phyloP scores from a whole-genome alignment of 73 alveolate genomes.

The Urostyla sp. region DNA sequence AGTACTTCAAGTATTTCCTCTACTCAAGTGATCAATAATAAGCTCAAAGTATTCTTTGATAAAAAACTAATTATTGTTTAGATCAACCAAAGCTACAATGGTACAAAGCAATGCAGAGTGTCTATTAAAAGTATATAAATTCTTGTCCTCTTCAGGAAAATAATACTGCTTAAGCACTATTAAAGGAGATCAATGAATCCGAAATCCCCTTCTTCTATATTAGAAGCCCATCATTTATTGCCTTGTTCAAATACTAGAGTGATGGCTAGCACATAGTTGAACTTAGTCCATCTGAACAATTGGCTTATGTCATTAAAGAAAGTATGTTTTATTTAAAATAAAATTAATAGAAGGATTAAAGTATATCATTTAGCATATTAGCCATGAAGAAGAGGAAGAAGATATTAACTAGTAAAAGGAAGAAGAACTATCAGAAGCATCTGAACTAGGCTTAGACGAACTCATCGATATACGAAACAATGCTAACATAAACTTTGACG shows the following conservation, averaged over 20 bases:
- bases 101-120: conserved; percentile 35
- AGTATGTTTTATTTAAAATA: not conserved
- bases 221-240: conserved; percentile 10
- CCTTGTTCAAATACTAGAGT: not conserved
- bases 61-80: too few species aligned
- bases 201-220: conserved; percentile 55
- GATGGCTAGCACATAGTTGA: conserved; percentile 29
- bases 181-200: not conserved
- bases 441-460: conserved; percentile 16
- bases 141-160: not conserved
- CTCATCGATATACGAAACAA: not conserved
- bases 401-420: not conserved
- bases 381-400: conserved; percentile 53
- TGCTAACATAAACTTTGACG: not conserved
- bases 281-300: conserved; percentile 12
- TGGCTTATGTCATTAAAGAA: conserved; percentile 34
- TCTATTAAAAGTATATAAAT: not conserved
- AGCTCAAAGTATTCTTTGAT: too few species aligned
- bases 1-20: conserved; percentile 32
- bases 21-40: conserved; percentile 44
- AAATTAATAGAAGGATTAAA: too few species aligned
- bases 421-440: not conserved
- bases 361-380: conserved; percentile 14
- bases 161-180: not conserved
- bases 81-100: conserved; percentile 12